phyloP scores from a whole-genome alignment of 805 yeast genomes.

The Martiniozyma abietophila region DNA sequence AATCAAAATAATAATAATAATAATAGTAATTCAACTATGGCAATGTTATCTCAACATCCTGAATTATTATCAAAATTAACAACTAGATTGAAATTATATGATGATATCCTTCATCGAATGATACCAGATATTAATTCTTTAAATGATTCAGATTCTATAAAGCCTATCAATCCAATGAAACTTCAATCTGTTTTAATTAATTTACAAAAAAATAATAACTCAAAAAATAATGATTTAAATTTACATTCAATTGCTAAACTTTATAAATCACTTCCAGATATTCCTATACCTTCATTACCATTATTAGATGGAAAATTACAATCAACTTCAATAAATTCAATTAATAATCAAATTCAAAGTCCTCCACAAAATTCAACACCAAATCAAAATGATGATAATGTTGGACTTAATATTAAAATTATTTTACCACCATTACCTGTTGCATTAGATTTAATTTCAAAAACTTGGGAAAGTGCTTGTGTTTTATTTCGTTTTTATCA shows the following conservation, averaged over 20 bases:
- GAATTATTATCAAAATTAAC: constrained; percentile 25
- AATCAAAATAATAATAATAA: neutral
- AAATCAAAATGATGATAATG: no score
- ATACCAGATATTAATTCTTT: constrained; percentile 26
- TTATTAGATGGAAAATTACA: constrained; percentile 12
- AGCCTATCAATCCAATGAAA: constrained; percentile 26
- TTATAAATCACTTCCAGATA: constrained; percentile 23
- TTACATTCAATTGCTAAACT: constrained; percentile 19
- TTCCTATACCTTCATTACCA: constrained; percentile 23
- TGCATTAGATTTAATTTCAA: constrained; percentile 60
- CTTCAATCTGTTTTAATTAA: constrained; percentile 20
- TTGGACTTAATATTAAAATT: constrained; percentile 33
- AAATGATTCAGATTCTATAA: constrained; percentile 24
- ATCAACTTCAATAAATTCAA: neutral
- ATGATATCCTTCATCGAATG: constrained; percentile 25
- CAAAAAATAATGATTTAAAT: constrained; percentile 17
- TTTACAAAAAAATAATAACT: constrained; percentile 17
- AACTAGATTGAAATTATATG: constrained; percentile 24
- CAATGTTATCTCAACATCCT: constrained; percentile 14
- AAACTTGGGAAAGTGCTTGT: constrained; percentile 82
- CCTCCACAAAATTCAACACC: no score
- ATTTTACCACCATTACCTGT: constrained; percentile 68
- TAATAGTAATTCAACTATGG: constrained; percentile 13
- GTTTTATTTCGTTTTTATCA: constrained; percentile 80
- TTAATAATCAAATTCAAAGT: no score